These are phyloP conservation scores for Ophiostoma tasmaniense DNA, from an alignment of 2,329 filamentous ascomycete species.

Conservation along the genomic window DNA sequence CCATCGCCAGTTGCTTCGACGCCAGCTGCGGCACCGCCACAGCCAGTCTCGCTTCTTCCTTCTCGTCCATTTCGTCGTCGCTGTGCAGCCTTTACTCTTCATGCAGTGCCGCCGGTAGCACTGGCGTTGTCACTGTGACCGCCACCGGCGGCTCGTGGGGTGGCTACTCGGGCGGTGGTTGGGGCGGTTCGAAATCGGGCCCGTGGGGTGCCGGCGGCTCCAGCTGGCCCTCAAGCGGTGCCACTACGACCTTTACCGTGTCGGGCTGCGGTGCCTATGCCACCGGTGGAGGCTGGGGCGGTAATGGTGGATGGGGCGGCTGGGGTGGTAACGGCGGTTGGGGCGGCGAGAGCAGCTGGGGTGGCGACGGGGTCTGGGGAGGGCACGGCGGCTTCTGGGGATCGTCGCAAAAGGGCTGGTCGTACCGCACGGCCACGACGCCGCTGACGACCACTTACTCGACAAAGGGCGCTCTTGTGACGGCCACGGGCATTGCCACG, in stretches of 20 bases:
- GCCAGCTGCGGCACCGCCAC: constrained; percentile 23
- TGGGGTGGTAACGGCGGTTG: constrained; percentile 24
- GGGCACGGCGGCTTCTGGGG: constrained; percentile 34
- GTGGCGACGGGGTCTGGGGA: constrained; percentile 17
- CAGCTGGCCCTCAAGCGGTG: constrained; percentile 14
- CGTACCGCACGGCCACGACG: constrained; percentile 28
- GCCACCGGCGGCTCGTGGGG: constrained; percentile 22
- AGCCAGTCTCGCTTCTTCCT: constrained; percentile 20
- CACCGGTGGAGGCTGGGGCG: constrained; percentile 33
- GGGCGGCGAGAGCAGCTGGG: constrained; percentile 16
- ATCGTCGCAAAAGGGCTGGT: constrained; percentile 29
- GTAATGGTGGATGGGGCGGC: constrained; percentile 29
- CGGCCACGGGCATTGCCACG: constrained; percentile 24
- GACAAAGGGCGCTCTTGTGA: constrained; percentile 19
- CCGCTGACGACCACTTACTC: constrained; percentile 29
- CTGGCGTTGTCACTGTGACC: constrained; percentile 34
- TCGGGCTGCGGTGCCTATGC: constrained; percentile 33
- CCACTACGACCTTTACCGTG: constrained; percentile 33
- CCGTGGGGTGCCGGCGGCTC: background rate
- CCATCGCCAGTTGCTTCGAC: constrained; percentile 25
- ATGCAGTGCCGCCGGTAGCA: constrained; percentile 32
- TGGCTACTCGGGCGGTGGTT: background rate
- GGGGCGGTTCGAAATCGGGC: background rate
- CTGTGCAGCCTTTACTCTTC: constrained; percentile 34
- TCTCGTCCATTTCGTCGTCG: constrained; percentile 32